Evolutionary conservation across 2,329 filamentous ascomycete species (phyloP), one percentile per base, ranked within the genome.

Genomic region (Ophiostoma tasmaniense): DNA sequence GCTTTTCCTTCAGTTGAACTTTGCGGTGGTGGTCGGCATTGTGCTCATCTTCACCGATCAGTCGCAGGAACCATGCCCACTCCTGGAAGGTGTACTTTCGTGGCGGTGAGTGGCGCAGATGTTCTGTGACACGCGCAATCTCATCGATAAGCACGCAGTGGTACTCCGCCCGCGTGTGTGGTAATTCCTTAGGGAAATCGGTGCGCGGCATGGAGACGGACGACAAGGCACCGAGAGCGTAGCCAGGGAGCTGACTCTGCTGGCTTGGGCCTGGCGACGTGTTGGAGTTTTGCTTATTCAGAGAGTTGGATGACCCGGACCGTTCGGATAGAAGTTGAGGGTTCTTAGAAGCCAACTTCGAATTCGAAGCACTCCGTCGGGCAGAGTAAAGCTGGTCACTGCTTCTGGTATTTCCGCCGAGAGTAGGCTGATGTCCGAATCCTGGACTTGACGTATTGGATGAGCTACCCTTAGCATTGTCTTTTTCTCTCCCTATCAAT

Each of bases 51-150:
- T 88, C 85, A 64, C 86, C 86, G n/a, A 96, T 90, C 39, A 97
- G 82, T 28, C 86, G 85, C 8, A 93, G 88, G 73, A 92, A 95
- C 80, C 91, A 91, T 0, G 90, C 90, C 93, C 93, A 96, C 76
- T 96, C 90, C 73, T 93, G 87, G 72, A 93, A 97, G 0, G 81
- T 83, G 76, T 97, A 97, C 68, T 83, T 84, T 68, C 87, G 88
- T 0, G 84, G 81, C 1, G 85, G 83, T 4, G 82, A 78, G 62
- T 81, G 77, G 22, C 85, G 84, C 42, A 90, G 80, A 75, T 95
- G 86, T 65, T 85, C 80, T 1, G 87, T 86, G 0, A 91, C 86
- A 33, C 81, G 82, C 17, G 86, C 82, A 69, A 97, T 95, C 72
- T 90, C 89, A 42, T 87, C 83, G 1, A 91, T 87, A 11, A 97